Evolutionary conservation across 441 rosid genomes (phyloP), one percentile per base, ranked within the genome.

Genomic region (Dalechampia spathulata): DNA sequence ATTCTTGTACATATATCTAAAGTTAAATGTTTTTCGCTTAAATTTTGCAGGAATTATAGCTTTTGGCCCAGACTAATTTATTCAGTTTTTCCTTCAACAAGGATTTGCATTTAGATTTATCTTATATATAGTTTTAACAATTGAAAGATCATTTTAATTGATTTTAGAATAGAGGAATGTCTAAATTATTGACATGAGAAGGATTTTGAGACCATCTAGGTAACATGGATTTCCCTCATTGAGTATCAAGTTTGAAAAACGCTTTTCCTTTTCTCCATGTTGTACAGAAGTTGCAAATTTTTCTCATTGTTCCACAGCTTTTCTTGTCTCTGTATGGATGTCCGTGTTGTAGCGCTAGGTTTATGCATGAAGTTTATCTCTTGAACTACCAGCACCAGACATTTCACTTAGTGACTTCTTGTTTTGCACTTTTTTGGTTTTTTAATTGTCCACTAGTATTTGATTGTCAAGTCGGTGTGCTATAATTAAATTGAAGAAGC

Each of bases 101-200:
- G n/a, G n/a, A n/a, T n/a, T n/a, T n/a, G n/a, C n/a, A n/a, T n/a
- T n/a, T n/a, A n/a, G n/a, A n/a, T n/a, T n/a, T n/a, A n/a, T n/a
- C n/a, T n/a, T n/a, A n/a, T n/a, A n/a, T n/a, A n/a, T n/a, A n/a
- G n/a, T n/a, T n/a, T n/a, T n/a, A n/a, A n/a, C n/a, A n/a, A n/a
- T n/a, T n/a, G n/a, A n/a, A n/a, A n/a, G n/a, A n/a, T n/a, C 23
- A 23, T 9, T 39, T 60, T 20, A 49, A 37, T 51, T 42, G 40
- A 38, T 42, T 32, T 50, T 14, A n/a, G 27, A 27, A n/a, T 1
- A 28, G 27, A 47, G 21, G 10, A 16, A 17, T 58, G 15, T 39
- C 9, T 52, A 20, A 19, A 16, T n/a, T 15, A 16, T 16, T 61
- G 45, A 25, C 44, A 44, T 15, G 8, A 45, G 32, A 32, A 45